Percentiles rank a stretch among this genome's conserved stretches.
Evolutionary conservation across 352 stramenopile genomes (phyloP).

Genomic region (Blastocystis sp.): DNA sequence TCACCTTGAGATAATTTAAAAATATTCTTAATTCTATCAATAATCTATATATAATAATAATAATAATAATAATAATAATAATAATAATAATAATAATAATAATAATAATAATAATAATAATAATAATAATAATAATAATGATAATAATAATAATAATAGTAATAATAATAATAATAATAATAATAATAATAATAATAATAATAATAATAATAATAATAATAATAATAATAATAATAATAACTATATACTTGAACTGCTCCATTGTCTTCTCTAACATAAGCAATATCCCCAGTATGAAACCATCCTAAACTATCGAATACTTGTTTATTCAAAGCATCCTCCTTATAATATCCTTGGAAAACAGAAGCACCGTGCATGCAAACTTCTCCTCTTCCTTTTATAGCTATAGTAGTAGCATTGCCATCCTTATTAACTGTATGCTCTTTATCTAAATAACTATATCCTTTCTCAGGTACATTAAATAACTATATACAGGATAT

Average conservation of each 20-base stretch:
- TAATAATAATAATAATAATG: no score
- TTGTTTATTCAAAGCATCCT: slow-evolving; percentile 66
- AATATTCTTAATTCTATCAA: slow-evolving; percentile 65
- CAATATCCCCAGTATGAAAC: slow-evolving; percentile 56
- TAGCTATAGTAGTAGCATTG: background rate
- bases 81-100: no score
- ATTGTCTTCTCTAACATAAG: slow-evolving; percentile 50
- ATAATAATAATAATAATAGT: no score
- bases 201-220: no score
- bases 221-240: slow-evolving; percentile 55
- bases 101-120: no score
- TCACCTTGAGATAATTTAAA: slow-evolving; percentile 63
- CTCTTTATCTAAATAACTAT: slow-evolving; percentile 57
- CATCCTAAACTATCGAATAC: slow-evolving; percentile 53
- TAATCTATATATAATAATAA: slow-evolving; percentile 54
- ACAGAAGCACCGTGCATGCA: slow-evolving; percentile 55
- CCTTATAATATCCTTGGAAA: slow-evolving; percentile 80
- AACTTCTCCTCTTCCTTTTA: slow-evolving; percentile 52
- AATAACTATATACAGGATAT: no score
- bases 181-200: no score
- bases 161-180: no score
- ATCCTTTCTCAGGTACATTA: slow-evolving; percentile 85
- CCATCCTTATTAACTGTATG: no score
- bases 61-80: no score
- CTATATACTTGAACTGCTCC: slow-evolving; percentile 48